phyloP scores from a whole-genome alignment of 352 stramenopile species.

The Stramenopiles sp. region DNA sequence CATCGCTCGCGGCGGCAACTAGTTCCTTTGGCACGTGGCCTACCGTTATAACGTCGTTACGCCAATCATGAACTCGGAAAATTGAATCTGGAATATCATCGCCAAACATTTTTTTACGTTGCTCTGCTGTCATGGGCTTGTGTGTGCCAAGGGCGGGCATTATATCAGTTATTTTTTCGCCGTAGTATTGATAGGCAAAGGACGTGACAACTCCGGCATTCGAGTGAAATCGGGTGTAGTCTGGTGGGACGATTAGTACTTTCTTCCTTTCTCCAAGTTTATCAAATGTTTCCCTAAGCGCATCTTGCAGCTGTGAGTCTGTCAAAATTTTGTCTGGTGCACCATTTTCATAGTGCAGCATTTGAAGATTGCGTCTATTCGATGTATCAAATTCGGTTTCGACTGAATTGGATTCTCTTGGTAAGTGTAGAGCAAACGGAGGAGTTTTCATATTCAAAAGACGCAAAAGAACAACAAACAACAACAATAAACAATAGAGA shows the following conservation, averaged over 20 bases:
- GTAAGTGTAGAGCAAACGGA: no score
- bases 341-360: conserved; percentile 11
- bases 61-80: conserved; percentile 81
- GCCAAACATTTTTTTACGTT: conserved; percentile 84
- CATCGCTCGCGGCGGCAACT: conserved; percentile 68
- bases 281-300: conserved; percentile 36
- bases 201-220: conserved; percentile 72
- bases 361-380: background rate
- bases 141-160: conserved; percentile 84
- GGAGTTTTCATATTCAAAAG: no score
- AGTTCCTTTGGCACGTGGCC: conserved; percentile 73
- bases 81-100: conserved; percentile 55
- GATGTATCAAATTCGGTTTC: no score
- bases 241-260: conserved; percentile 73
- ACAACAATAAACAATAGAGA: no score
- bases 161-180: conserved; percentile 52
- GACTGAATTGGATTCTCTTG: no score
- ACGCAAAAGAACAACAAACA: no score
- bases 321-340: conserved; percentile 32
- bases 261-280: conserved; percentile 37
- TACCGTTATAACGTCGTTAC: conserved; percentile 86
- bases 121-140: conserved; percentile 73
- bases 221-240: conserved; percentile 87
- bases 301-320: conserved; percentile 34
- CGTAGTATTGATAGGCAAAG: conserved; percentile 73